Evolutionary conservation across 2,329 filamentous ascomycete species (phyloP).

Genomic region (Rhinocladiella similis): DNA sequence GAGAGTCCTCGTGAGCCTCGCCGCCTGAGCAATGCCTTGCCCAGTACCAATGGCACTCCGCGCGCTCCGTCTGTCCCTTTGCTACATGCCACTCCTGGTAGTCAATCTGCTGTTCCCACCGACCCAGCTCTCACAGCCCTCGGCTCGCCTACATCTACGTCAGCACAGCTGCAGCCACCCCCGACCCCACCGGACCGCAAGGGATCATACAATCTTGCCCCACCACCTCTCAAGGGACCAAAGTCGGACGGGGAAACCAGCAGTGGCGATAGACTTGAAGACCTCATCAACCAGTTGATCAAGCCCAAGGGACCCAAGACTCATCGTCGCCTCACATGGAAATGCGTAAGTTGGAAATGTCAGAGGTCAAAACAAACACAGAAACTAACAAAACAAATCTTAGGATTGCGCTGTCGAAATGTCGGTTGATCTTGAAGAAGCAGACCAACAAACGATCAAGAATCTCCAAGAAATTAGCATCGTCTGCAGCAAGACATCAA

Average conservation of each 20-base stretch:
- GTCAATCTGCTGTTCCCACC: slow-evolving; percentile 5
- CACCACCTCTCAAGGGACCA: slow-evolving; percentile 19
- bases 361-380: neutral
- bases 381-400: slow-evolving; percentile 2
- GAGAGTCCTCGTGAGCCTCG: slow-evolving; percentile 22
- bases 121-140: slow-evolving; percentile 11
- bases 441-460: slow-evolving; percentile 26
- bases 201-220: slow-evolving; percentile 27
- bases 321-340: slow-evolving; percentile 29
- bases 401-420: slow-evolving; percentile 30
- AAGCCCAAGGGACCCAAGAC: slow-evolving; percentile 29
- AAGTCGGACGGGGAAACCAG: slow-evolving; percentile 13
- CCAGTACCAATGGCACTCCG: slow-evolving; percentile 22
- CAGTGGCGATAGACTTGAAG: slow-evolving; percentile 28
- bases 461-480: slow-evolving; percentile 30
- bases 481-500: slow-evolving; percentile 29
- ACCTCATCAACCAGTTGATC: slow-evolving; percentile 30
- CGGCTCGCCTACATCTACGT: slow-evolving; percentile 6
- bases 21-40: slow-evolving; percentile 23
- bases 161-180: slow-evolving; percentile 17
- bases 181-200: slow-evolving; percentile 20
- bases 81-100: slow-evolving; percentile 12
- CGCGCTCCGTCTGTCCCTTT: slow-evolving; percentile 19
- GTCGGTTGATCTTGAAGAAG: slow-evolving; percentile 30
- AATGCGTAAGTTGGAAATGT: slow-evolving; percentile 26